phyloP scores from a whole-genome alignment of 352 stramenopile genomes.

The Phytophthora europaea region DNA sequence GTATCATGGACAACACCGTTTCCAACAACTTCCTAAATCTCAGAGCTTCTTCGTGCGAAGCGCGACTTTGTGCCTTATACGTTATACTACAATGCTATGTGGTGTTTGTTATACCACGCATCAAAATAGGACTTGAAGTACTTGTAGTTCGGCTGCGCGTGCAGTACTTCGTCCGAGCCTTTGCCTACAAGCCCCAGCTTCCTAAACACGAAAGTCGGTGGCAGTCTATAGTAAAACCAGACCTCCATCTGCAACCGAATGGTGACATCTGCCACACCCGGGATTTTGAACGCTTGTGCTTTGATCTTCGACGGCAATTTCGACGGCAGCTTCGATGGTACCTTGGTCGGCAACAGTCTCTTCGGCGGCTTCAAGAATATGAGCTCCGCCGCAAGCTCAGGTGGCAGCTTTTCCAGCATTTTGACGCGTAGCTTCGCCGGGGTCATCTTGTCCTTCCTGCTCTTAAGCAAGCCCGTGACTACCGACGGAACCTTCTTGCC shows the following conservation, averaged over 20 bases:
- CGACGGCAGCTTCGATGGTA: constrained; percentile 4
- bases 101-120: not conserved
- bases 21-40: too few relatives aligned
- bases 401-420: constrained; percentile 10
- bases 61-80: too few relatives aligned
- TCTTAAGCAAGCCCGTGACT: not conserved
- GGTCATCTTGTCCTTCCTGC: constrained; percentile 13
- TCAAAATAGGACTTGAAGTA: constrained; percentile 24
- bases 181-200: constrained; percentile 19
- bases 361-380: constrained; percentile 13
- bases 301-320: constrained; percentile 9
- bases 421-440: constrained; percentile 13
- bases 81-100: too few relatives aligned
- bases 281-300: constrained; percentile 13
- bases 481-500: constrained; percentile 6
- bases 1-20: too few relatives aligned
- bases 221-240: constrained; percentile 18
- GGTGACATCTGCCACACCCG: constrained; percentile 7
- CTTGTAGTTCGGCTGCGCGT: constrained; percentile 18
- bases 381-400: constrained; percentile 7
- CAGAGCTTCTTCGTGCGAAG: too few relatives aligned
- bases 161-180: not conserved
- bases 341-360: not conserved
- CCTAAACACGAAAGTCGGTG: constrained; percentile 11
- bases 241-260: constrained; percentile 18